Base-by-base conservation (phyloP, 2,329 filamentous ascomycete genomes). In the Penicillium sp. region DNA sequence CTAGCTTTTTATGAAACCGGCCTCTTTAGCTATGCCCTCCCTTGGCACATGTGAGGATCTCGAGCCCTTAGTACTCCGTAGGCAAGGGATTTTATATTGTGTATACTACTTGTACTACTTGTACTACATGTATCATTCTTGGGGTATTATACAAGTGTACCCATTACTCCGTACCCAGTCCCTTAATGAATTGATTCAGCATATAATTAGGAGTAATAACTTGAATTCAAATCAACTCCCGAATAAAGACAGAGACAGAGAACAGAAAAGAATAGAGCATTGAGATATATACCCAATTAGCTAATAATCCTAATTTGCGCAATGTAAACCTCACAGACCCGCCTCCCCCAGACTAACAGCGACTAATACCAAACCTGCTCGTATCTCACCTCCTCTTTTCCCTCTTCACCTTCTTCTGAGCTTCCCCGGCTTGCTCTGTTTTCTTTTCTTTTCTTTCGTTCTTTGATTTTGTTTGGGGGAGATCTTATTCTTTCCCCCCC, bases 261-360 rank as follows among this genome's bases (percentile, higher is more conserved):
- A 27, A 27, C 24, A 6, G 8, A 27, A 27, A 8, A 27, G 24
- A 31, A 4, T 34, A 34, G 7, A 34, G 31, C 10, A 10, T 34
- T 2, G 9, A 10, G 9, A 4, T 34, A 34, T 11, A 34, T 34
- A 34, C 31, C 31, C 31, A 34, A 34, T 34, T 34, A 34, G 31
- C 9, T 34, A 11, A 14, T 9, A 34, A 34, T 11, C 31, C 31
- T 34, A 34, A 34, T 27, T 27, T 27, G 24, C 24, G 24, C 24
- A 14, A 34, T 34, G 31, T 34, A 34, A 34, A 34, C 31, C 31
- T 34, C 31, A 11, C 31, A 53, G 57, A 61, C 57, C 59, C 59
- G 57, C 58, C 48, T 56, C 53, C 57, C 59, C 59, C 59, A 61
- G 59, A 61, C 59, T 58, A 58, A 61, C 45, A 46, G 54, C 56